A percentile compares a stretch with the other conserved stretches of the same genome.
Conservation (phyloP, 2,329 filamentous ascomycete species). For the Knufia fluminis region DNA sequence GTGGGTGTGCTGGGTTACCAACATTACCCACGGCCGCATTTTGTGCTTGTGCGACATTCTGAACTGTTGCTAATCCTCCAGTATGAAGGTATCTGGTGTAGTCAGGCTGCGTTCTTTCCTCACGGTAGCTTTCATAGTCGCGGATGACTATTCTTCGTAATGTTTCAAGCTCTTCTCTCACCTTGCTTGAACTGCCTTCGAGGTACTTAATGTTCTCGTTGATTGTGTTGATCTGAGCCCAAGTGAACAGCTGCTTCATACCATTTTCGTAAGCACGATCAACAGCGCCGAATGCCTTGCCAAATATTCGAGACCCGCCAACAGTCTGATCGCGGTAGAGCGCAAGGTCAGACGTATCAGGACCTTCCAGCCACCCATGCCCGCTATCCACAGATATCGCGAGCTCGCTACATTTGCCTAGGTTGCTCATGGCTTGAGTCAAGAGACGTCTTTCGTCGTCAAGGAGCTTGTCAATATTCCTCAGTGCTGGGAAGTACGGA, state of each 20-base stretch:
- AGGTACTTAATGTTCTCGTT: slow-evolving; percentile 17
- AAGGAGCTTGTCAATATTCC: slow-evolving; percentile 52
- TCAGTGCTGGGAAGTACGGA: slow-evolving; percentile 50
- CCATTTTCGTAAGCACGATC: slow-evolving; percentile 24
- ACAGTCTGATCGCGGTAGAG: slow-evolving; percentile 36
- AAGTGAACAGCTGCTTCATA: slow-evolving; percentile 20
- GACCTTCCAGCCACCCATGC: slow-evolving; percentile 57
- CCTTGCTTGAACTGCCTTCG: neutral
- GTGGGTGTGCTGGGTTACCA: neutral
- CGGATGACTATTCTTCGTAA: slow-evolving; percentile 6
- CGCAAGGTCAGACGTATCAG: slow-evolving; percentile 46
- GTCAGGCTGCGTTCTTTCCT: slow-evolving; percentile 13
- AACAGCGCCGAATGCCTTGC: slow-evolving; percentile 29
- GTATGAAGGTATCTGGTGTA: slow-evolving; percentile 4
- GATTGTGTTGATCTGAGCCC: slow-evolving; percentile 22
- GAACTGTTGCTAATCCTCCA: neutral
- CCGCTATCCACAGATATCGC: slow-evolving; percentile 59
- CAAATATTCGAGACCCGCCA: slow-evolving; percentile 38
- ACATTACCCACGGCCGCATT: neutral
- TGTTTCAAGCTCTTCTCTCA: neutral
- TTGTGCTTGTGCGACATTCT: neutral
- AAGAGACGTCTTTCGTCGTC: slow-evolving; percentile 33
- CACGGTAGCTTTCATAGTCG: slow-evolving; percentile 18
- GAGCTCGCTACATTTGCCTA: slow-evolving; percentile 51
- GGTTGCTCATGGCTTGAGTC: slow-evolving; percentile 45